Conservation (phyloP, 2,329 filamentous ascomycete genomes). For the Pseudophaeomoniella oleicola region DNA sequence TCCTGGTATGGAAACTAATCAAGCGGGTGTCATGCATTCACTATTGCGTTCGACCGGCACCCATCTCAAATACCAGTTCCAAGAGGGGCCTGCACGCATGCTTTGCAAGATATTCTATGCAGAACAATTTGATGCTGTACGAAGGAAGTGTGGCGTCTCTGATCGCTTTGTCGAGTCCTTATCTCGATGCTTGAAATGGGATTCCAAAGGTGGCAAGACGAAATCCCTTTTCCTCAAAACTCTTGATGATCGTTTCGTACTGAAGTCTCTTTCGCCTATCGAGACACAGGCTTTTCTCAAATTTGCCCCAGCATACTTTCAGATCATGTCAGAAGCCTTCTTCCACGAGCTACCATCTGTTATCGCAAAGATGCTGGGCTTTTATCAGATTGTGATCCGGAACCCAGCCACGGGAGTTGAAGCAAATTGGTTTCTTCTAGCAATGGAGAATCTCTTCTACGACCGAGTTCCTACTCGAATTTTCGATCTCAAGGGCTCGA, state of each 20-base stretch:
- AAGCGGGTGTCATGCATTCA: conserved; percentile 70
- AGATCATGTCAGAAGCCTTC: conserved; percentile 88
- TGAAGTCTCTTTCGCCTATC: conserved; percentile 80
- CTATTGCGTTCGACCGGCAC: conserved; percentile 74
- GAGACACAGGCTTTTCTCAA: conserved; percentile 89
- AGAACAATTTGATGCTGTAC: conserved; percentile 89
- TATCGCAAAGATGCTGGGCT: conserved; percentile 97
- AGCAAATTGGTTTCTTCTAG: conserved; percentile 81
- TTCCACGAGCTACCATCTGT: conserved; percentile 93
- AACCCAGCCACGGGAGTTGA: conserved; percentile 83
- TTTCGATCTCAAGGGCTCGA: conserved; percentile 93
- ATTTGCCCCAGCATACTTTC: conserved; percentile 94
- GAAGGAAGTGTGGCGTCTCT: conserved; percentile 80
- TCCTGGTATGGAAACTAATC: conserved; percentile 29
- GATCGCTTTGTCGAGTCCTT: conserved; percentile 92
- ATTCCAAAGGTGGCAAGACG: conserved; percentile 94
- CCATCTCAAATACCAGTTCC: conserved; percentile 91
- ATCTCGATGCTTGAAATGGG: conserved; percentile 92
- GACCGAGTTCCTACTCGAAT: conserved; percentile 79
- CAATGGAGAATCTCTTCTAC: conserved; percentile 98
- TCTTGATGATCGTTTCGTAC: conserved; percentile 79
- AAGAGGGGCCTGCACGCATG: conserved; percentile 84
- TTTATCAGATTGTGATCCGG: conserved; percentile 95
- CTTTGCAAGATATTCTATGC: conserved; percentile 98
- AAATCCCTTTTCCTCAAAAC: conserved; percentile 97